These are phyloP conservation scores for Acer campestre DNA, from an alignment of 345 rosid species.

Conservation along the genomic window DNA sequence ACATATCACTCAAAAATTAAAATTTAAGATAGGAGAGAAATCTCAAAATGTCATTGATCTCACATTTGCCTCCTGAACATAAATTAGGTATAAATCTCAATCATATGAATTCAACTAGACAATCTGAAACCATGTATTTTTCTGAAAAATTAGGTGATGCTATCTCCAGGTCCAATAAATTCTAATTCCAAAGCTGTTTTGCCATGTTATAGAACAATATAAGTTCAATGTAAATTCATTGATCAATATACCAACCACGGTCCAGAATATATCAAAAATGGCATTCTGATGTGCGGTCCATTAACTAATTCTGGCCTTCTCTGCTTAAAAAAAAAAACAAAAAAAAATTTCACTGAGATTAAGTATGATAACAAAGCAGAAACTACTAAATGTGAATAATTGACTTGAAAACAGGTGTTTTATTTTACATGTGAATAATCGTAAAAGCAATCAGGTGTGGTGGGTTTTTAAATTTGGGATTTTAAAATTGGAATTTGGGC, in stretches of 20 bases:
- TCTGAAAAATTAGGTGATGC: background rate
- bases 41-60: too few species aligned
- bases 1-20: too few species aligned
- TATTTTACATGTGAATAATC: too few species aligned
- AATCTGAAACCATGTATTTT: background rate
- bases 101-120: background rate
- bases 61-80: too few species aligned
- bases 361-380: background rate
- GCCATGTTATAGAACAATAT: background rate
- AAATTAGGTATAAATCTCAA: background rate
- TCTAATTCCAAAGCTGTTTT: background rate
- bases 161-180: background rate
- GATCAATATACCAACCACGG: constrained; percentile 50
- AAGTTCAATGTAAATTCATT: background rate
- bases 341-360: background rate
- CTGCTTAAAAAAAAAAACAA: constrained; percentile 40
- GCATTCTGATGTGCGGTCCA: constrained; percentile 93
- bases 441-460: too few species aligned
- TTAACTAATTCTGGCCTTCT: constrained; percentile 52
- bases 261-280: constrained; percentile 84
- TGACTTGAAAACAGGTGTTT: too few species aligned
- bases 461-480: too few species aligned
- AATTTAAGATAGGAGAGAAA: too few species aligned
- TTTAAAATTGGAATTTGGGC: too few species aligned
- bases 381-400: too few species aligned